Base-by-base conservation (phyloP, 768 basidiomycete species). In the Hortiboletus flavorubellus region DNA sequence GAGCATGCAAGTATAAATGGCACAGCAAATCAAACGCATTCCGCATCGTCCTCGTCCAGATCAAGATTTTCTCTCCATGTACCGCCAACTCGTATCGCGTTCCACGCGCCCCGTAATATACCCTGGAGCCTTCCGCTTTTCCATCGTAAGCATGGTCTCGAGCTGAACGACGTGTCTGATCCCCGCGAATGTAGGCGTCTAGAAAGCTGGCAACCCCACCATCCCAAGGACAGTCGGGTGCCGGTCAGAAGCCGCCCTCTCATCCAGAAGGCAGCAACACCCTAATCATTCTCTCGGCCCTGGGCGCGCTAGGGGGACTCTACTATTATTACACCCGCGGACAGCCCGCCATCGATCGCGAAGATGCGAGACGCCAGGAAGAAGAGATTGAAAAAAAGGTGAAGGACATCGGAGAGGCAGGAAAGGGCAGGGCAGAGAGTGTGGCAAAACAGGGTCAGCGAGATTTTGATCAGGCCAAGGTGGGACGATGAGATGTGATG, bases 301-400 rank as follows among this genome's bases (percentile, higher is more conserved):
- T 64, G 34, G 73, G 64, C 8, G 72, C 69, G 2, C 64, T 73
- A 46, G 76, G 69, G 4, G 74, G 66, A 12, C 56, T 71, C 37
- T 76, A 75, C 59, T 71, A 72, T 50, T 77, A 74, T 59, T 74
- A 72, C 64, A 59, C 64, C n/a, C 64, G 58, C 45, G 64, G 60
- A 35, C 41, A 57, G 23, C 54, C 59, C 34, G 62, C 56, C 1
- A 51, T 65, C 33, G 56, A 65, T 43, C 63, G 59, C 21, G 64
- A 65, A 42, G 40, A 43, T 16, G 68, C 62, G n/a, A 60, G 69
- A 44, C 64, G 59, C 14, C 67, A 69, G n/a, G 73, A 75, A 60
- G 74, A 69, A 49, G 69, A 69, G 29, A 30, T 64, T 16, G 68
- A 66, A 43, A 57, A 53, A 58, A 74, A 65, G 53, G 66, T 69